These are phyloP conservation scores for Trametes elegans DNA, from an alignment of 768 basidiomycete species.

Conservation along the genomic window DNA sequence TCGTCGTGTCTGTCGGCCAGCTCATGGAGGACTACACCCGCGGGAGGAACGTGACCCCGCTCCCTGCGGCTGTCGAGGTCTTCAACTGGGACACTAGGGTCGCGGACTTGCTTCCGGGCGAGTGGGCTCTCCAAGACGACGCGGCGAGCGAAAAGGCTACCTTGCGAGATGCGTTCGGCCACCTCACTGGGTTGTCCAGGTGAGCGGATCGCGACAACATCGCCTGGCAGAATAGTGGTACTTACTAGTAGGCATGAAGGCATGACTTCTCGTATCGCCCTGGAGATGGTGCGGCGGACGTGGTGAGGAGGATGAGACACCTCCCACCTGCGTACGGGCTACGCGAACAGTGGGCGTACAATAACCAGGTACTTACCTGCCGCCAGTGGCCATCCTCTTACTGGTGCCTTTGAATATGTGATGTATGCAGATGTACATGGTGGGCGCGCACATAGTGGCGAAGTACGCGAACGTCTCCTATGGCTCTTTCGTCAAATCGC, in stretches of 20 bases:
- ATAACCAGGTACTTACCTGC: conserved; percentile 31
- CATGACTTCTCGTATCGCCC: conserved; percentile 35
- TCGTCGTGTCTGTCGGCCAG: conserved; percentile 28
- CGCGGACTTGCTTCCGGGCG: conserved; percentile 34
- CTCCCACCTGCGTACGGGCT: conserved; percentile 34
- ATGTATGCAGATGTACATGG: conserved; percentile 37
- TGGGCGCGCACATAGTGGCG: conserved; percentile 33
- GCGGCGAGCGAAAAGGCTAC: conserved; percentile 36
- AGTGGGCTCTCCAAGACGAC: conserved; percentile 41
- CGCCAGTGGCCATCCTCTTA: no score
- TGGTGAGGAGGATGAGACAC: conserved; percentile 27
- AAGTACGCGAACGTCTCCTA: conserved; percentile 34
- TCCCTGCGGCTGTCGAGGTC: conserved; percentile 13
- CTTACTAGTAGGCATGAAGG: conserved; percentile 16
- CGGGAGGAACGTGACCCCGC: conserved; percentile 28
- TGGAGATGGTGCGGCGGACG: conserved; percentile 26
- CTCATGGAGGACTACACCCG: conserved; percentile 32
- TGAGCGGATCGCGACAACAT: conserved; percentile 1
- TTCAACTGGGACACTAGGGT: conserved; percentile 31
- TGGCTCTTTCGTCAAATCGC: conserved; percentile 39
- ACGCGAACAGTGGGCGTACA: conserved; percentile 38
- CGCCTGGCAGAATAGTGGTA: not conserved
- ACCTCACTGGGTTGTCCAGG: conserved; percentile 40
- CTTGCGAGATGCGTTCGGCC: conserved; percentile 39
- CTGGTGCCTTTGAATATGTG: not conserved